Base-by-base conservation (phyloP, 2,329 filamentous ascomycete genomes). In the Alternaria tenuissima region DNA sequence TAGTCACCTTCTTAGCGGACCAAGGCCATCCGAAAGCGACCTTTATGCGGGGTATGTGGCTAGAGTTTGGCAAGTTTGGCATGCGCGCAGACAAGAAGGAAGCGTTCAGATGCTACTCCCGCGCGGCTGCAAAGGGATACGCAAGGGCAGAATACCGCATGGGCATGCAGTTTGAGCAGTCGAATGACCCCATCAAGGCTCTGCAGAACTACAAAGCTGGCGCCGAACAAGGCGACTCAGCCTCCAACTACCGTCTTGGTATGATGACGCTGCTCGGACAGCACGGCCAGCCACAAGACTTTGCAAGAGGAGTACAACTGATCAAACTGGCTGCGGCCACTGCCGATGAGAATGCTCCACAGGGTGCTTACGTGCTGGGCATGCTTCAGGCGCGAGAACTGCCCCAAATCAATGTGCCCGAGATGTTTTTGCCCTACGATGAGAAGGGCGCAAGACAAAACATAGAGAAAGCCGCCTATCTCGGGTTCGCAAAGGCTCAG, bases 231-330 rank as follows among this genome's bases (percentile, higher is more conserved):
- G 89, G 89, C 24, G 95, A 99, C 80, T 97, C 95, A 16, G 95
- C 95, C 4, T 94, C 93, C 5, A 90, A 88, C 75, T 91, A 90
- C 72, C 89, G 95, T 61, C 83, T 99, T 69, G 95, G 95, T 59
- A 99, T 99, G 95, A 97, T 99, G 91, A 94, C 91, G 60, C 83
- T 99, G 52, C 86, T 98, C 55, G 95, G 95, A 28, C 95, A 99
- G 81, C 93, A 97, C 78, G 93, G 93, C 49, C 92, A 96, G 79
- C 86, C 83, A 41, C 94, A 95, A 77, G 93, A 98, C 76, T 94
- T 88, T 71, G 82, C 86, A 39, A 85, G 83, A 57, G 95, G 93
- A 1, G 82, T 98, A 38, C 89, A 96, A 67, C 85, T 97, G 70
- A 95, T 99, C 71, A 89, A 88, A 68, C 85, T 87, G 60, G 93